phyloP scores from a whole-genome alignment of 495 filamentous ascomycete genomes.

The Lentithecium fluviatile region DNA sequence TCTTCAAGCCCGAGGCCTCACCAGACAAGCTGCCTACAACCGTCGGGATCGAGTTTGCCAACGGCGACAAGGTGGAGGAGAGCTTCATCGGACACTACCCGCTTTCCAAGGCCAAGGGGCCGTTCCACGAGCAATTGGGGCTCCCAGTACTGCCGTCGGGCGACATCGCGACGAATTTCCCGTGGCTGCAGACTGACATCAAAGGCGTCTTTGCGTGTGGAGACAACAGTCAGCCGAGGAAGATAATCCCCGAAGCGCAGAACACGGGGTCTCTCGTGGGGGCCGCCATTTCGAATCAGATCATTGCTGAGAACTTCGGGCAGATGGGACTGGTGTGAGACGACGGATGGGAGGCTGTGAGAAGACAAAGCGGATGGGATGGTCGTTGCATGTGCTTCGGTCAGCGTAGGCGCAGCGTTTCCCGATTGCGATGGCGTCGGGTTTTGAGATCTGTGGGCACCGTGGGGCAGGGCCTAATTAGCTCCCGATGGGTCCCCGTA shows the following conservation, averaged over 20 bases:
- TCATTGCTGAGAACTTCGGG: too few relatives aligned
- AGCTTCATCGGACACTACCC: conserved; percentile 3
- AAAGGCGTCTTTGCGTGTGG: conserved; percentile 3
- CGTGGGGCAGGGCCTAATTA: too few relatives aligned
- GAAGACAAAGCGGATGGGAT: too few relatives aligned
- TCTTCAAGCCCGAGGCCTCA: not conserved
- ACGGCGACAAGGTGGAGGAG: not conserved
- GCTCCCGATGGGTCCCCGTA: too few relatives aligned
- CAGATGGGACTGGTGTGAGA: too few relatives aligned
- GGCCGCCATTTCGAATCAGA: too few relatives aligned
- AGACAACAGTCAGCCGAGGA: not conserved
- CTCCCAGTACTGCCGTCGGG: not conserved
- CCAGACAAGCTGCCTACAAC: not conserved
- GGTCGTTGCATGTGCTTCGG: too few relatives aligned
- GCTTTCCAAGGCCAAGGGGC: not conserved
- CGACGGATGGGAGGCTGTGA: too few relatives aligned
- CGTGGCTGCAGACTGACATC: not conserved
- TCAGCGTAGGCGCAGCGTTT: too few relatives aligned
- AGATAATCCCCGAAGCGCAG: conserved; percentile 5
- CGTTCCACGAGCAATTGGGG: conserved; percentile 4
- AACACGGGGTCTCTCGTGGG: too few relatives aligned
- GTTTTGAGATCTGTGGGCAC: too few relatives aligned
- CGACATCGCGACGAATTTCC: not conserved
- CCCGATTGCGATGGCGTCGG: too few relatives aligned
- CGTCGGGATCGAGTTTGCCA: conserved; percentile 7